Percentiles rank a stretch among this genome's conserved stretches.
phyloP scores from a whole-genome alignment of 768 basidiomycete species.

The Panaeolus cyanescens region DNA sequence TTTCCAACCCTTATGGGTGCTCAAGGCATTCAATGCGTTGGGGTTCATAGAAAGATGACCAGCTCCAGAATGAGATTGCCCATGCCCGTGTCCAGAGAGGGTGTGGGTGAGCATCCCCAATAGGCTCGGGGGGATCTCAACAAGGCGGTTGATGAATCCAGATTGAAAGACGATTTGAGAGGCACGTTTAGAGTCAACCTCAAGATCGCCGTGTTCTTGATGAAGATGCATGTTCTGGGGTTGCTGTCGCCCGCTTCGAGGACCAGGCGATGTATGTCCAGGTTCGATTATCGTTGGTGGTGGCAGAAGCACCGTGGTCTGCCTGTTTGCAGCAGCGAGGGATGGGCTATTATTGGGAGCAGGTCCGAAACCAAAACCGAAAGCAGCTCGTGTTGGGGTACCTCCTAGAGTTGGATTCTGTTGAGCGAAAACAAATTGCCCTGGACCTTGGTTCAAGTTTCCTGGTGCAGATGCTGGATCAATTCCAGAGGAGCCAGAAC shows the following conservation, averaged over 20 bases:
- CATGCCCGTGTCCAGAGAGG: not conserved
- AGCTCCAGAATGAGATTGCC: slow-evolving; percentile 25
- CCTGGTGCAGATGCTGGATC: slow-evolving; percentile 16
- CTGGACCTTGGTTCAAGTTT: slow-evolving; percentile 12
- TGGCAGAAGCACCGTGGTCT: slow-evolving; percentile 40
- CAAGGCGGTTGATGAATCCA: slow-evolving; percentile 77
- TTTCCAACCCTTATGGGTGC: slow-evolving; percentile 72
- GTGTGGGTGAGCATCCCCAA: not conserved
- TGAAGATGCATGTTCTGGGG: not conserved
- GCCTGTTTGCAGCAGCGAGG: slow-evolving; percentile 13
- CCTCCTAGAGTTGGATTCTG: not conserved
- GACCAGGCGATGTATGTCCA: slow-evolving; percentile 13
- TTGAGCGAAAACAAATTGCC: not conserved
- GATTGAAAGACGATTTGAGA: slow-evolving; percentile 80
- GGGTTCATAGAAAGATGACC: slow-evolving; percentile 32
- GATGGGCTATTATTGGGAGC: slow-evolving; percentile 9
- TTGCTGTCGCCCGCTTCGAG: not conserved
- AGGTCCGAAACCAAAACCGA: slow-evolving; percentile 21
- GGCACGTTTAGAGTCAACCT: slow-evolving; percentile 49
- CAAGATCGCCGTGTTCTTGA: slow-evolving; percentile 24
- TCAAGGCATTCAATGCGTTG: not conserved
- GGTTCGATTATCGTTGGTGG: slow-evolving; percentile 54
- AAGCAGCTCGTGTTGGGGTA: slow-evolving; percentile 20
- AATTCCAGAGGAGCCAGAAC: slow-evolving; percentile 2
- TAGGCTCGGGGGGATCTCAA: slow-evolving; percentile 45